phyloP scores from a whole-genome alignment of 1,284 basidiomycete genomes.

The Ustilago sp. region DNA sequence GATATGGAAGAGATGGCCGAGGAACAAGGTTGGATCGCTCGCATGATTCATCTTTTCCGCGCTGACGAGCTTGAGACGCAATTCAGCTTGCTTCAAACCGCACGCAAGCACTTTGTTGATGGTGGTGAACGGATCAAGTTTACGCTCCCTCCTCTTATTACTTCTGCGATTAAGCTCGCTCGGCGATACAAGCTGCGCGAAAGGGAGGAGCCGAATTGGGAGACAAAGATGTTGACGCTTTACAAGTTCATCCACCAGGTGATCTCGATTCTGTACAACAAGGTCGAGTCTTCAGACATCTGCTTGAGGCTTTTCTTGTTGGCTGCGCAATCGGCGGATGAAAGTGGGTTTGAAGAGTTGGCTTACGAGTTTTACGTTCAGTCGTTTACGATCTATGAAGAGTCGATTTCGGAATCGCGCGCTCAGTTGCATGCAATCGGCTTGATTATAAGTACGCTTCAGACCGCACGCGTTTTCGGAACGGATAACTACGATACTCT shows the following conservation, averaged over 20 bases:
- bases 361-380: constrained; percentile 69
- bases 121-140: constrained; percentile 66
- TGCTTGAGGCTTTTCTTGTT: constrained; percentile 65
- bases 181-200: constrained; percentile 64
- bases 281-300: constrained; percentile 66
- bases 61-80: constrained; percentile 64
- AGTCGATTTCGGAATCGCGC: constrained; percentile 66
- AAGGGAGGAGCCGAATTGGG: constrained; percentile 56
- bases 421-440: constrained; percentile 66
- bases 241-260: constrained; percentile 69
- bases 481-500: constrained; percentile 67
- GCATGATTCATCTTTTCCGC: constrained; percentile 67
- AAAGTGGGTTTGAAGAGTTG: constrained; percentile 66
- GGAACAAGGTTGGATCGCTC: constrained; percentile 67
- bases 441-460: constrained; percentile 64
- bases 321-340: constrained; percentile 66
- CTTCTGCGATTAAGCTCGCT: constrained; percentile 63
- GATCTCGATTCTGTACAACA: constrained; percentile 66
- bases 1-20: constrained; percentile 66
- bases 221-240: constrained; percentile 64
- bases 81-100: constrained; percentile 64
- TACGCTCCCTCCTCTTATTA: constrained; percentile 65
- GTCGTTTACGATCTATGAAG: constrained; percentile 68
- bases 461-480: constrained; percentile 62
- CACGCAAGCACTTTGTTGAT: constrained; percentile 63